Conservation (phyloP, 2,329 filamentous ascomycete genomes). For the Aspergillus jensenii region DNA sequence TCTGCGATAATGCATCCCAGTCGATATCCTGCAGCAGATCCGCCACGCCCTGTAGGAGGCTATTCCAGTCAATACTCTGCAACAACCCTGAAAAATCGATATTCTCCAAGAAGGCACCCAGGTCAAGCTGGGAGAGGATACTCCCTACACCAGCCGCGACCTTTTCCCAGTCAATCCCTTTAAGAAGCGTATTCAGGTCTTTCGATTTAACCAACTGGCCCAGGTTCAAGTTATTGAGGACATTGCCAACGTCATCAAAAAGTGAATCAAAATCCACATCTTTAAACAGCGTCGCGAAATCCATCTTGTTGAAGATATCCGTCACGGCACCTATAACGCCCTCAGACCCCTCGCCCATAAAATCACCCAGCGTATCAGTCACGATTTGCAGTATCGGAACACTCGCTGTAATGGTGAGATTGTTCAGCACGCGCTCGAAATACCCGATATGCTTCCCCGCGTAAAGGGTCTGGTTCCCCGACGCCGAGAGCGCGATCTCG, state of each 20-base stretch:
- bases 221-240: background rate
- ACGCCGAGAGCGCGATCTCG: slow-evolving; percentile 43
- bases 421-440: slow-evolving; percentile 46
- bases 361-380: background rate
- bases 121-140: slow-evolving; percentile 1
- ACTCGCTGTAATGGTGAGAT: slow-evolving; percentile 35
- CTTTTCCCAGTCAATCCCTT: slow-evolving; percentile 1
- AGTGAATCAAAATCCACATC: background rate
- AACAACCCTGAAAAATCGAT: background rate
- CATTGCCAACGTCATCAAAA: too few species aligned
- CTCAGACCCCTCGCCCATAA: background rate
- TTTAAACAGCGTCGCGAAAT: background rate
- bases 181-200: background rate
- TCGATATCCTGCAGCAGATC: background rate
- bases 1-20: background rate
- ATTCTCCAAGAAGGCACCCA: background rate
- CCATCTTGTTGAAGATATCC: background rate
- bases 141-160: background rate
- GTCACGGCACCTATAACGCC: background rate
- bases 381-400: slow-evolving; percentile 31
- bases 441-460: slow-evolving; percentile 47
- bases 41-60: background rate
- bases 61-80: background rate
- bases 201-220: background rate
- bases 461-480: slow-evolving; percentile 44